Evolutionary conservation across 2,329 filamentous ascomycete genomes (phyloP).

Genomic region (Ceratocystis colombiana): DNA sequence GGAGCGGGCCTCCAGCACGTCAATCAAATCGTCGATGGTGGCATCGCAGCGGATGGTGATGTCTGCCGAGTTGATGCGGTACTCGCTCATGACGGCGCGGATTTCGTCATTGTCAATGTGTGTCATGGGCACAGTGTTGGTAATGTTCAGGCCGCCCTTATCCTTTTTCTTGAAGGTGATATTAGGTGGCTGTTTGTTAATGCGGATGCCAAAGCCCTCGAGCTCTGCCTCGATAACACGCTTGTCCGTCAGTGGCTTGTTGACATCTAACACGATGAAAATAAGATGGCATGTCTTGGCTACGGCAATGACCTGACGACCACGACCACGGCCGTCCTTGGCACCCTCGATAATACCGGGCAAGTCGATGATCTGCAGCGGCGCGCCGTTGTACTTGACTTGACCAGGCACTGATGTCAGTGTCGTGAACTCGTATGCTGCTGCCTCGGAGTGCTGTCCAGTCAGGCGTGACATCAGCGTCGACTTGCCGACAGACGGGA

Average conservation of each 20-base stretch:
- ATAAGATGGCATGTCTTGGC: constrained; percentile 98
- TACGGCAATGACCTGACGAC: constrained; percentile 95
- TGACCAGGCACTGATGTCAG: constrained; percentile 95
- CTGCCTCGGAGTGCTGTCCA: constrained; percentile 92
- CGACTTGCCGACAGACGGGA: constrained; percentile 96
- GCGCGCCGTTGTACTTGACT: constrained; percentile 91
- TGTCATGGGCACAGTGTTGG: constrained; percentile 80
- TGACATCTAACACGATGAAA: constrained; percentile 96
- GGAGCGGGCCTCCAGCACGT: constrained; percentile 86
- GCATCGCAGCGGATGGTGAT: constrained; percentile 97
- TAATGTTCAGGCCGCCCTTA: constrained; percentile 92
- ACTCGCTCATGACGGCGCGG: constrained; percentile 94
- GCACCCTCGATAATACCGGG: constrained; percentile 98
- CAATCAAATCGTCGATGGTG: constrained; percentile 93
- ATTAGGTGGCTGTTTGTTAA: constrained; percentile 95
- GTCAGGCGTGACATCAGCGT: constrained; percentile 92
- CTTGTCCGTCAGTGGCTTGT: constrained; percentile 96
- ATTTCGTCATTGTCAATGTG: constrained; percentile 96
- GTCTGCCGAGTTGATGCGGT: constrained; percentile 91
- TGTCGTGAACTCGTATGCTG: constrained; percentile 97
- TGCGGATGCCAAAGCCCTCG: constrained; percentile 93
- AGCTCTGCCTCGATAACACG: constrained; percentile 87
- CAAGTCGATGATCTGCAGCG: constrained; percentile 95
- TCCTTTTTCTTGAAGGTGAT: constrained; percentile 99
- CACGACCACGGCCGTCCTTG: constrained; percentile 94